A percentile compares a stretch with the other conserved stretches of the same genome.
Conservation (phyloP, 75 land plant species). For the Cunninghamia lanceolata region DNA sequence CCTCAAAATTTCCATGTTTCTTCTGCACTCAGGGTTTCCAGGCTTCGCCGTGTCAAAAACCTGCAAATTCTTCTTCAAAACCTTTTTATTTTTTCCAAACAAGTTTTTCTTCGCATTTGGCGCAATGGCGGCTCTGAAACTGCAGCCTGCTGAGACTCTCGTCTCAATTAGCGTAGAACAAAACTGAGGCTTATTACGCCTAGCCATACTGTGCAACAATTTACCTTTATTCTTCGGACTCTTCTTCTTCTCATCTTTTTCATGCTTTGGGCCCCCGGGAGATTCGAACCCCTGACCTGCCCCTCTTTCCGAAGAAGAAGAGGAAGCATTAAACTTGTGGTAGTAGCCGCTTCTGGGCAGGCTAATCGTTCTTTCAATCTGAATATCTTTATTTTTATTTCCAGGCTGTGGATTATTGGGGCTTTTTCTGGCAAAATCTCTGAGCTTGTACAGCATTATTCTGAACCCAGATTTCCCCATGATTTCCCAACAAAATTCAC, state of each 20-base stretch:
- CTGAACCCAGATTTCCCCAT: conserved; percentile 1
- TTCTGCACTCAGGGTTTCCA: neutral
- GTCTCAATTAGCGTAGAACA: neutral
- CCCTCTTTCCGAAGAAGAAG: neutral
- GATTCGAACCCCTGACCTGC: neutral
- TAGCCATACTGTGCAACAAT: neutral
- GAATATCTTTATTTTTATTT: neutral
- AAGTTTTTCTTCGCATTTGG: neutral
- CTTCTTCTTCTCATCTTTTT: neutral
- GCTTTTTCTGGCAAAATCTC: neutral
- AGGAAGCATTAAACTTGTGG: neutral
- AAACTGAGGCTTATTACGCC: neutral
- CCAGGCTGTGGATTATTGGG: neutral
- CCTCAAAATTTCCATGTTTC: neutral
- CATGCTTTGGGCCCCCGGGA: neutral
- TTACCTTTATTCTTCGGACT: neutral
- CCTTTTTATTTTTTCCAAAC: neutral
- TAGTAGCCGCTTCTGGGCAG: conserved; percentile 1
- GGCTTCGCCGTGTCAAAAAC: neutral
- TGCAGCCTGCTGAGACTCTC: neutral
- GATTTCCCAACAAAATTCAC: neutral
- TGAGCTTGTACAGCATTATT: neutral
- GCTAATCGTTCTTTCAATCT: neutral
- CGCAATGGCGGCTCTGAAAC: neutral
- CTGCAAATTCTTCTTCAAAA: neutral